Percentiles rank a stretch among this genome's conserved stretches.
phyloP scores from a whole-genome alignment of 495 filamentous ascomycete species.

The Podospora pseudopauciseta region DNA sequence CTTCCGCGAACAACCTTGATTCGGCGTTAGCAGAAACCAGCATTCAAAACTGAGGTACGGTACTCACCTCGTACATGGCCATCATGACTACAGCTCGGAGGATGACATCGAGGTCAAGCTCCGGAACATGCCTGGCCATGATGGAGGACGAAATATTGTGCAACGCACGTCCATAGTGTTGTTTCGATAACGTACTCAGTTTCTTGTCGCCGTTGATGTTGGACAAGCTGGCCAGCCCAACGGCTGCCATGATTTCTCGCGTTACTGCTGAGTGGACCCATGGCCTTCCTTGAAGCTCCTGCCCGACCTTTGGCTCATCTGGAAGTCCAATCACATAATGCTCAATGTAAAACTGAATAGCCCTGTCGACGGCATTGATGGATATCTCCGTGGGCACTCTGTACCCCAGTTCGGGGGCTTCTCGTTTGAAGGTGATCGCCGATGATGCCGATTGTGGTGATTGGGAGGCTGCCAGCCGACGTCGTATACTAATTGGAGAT shows the following conservation, averaged over 20 bases:
- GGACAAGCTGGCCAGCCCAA: constrained; percentile 43
- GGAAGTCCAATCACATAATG: constrained; percentile 47
- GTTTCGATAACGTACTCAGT: constrained; percentile 35
- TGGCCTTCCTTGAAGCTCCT: constrained; percentile 26
- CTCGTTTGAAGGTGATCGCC: neutral
- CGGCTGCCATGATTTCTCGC: constrained; percentile 44
- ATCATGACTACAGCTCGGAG: constrained; percentile 42
- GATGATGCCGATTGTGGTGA: constrained; percentile 12
- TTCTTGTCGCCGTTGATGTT: constrained; percentile 44
- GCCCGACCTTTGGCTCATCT: constrained; percentile 39
- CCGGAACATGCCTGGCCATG: constrained; percentile 17
- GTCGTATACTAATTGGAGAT: constrained; percentile 3
- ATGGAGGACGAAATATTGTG: constrained; percentile 37
- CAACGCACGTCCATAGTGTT: constrained; percentile 43
- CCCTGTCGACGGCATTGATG: constrained; percentile 38
- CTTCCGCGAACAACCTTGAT: constrained; percentile 22
- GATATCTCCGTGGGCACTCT: constrained; percentile 20
- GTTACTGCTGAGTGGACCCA: constrained; percentile 32
- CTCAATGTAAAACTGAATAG: constrained; percentile 46
- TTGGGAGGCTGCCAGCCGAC: constrained; percentile 10
- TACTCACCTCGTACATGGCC: constrained; percentile 46
- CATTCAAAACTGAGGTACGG: neutral
- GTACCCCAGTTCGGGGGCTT: neutral
- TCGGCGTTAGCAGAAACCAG: neutral
- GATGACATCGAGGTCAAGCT: constrained; percentile 28